Base-by-base conservation (phyloP, 768 basidiomycete genomes). In the Mrakia hoshinonis region DNA sequence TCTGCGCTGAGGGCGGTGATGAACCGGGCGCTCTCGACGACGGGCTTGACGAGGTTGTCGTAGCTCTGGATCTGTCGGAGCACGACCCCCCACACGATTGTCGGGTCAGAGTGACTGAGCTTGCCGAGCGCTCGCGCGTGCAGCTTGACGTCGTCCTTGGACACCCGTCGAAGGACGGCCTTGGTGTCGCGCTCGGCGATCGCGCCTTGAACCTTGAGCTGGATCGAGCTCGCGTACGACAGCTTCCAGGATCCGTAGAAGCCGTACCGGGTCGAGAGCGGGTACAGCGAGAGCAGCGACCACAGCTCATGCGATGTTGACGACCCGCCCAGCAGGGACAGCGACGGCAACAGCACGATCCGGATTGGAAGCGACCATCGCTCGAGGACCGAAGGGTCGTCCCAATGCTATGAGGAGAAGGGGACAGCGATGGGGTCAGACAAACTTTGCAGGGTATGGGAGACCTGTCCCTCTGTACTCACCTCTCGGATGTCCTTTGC, bases 31-130 rank as follows among this genome's bases (percentile, higher is more conserved):
- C 89, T 89, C 75, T 92, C 92, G 31, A 98, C 89, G 52, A 97
- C 89, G 26, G 93, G 91, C 51, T 84, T 85, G 12, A 91, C 91
- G 67, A 96, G 81, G 79, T 98, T 99, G 77, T 95, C 91, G 77
- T 99, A 99, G 18, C 91, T 88, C 88, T 92, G 92, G 70, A 97
- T 89, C 79, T 98, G 96, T 74, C 88, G 87, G 60, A 99, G 87
- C 0, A 90, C 91, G 73, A 90, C 89, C 29, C 85, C 78, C 82
- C 97, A 98, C 75, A 98, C 86, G 63, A 94, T 87, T 75, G 87
- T 89, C 5, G 96, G 96, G 77, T 98, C 96, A 22, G 90, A 89
- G 79, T 98, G 93, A 18, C 91, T 91, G 67, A 95, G 81, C 80
- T 98, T 97, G 15, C 91, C 94, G 31, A 98, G 87, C 3, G 88